Base-by-base conservation (phyloP, 2,329 filamentous ascomycete genomes). In the Phialocephala subalpina region DNA sequence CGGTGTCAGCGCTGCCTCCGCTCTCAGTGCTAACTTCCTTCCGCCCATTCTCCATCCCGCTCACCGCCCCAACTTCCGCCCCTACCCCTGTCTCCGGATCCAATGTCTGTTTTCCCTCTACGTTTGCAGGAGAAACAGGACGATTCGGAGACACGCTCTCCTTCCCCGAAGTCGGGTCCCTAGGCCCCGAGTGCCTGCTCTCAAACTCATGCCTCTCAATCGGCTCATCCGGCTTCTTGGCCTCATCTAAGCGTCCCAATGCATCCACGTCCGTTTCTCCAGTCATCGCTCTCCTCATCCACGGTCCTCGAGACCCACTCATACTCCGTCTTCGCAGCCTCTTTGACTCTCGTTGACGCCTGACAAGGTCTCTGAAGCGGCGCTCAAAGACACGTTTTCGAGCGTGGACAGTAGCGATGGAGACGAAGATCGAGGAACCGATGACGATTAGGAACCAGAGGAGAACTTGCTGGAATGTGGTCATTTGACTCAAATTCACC, bases 361-460 rank as follows among this genome's bases (percentile, higher is more conserved):
- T 35, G 7, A 57, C 55, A 6, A 57, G 8, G 36, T 40, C 35
- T 14, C 14, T 18, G 36, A 57, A 57, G 1, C 55, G 16, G 14
- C 16, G 16, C n/a, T 57, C 85, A 69, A 92, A 92, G 12, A 86
- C 87, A 65, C 81, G 80, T 71, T 84, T 87, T 45, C 90, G 81
- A 8, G 88, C 83, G 56, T 84, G 77, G 2, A 92, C 84, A 2
- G 91, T 90, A 69, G 85, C 87, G 38, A 86, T 85, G 1, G 86
- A 90, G 1, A 92, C 87, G 73, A 89, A 87, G n/a, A 92, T 86
- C 14, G 86, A 82, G 62, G 88, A 88, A 1, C 91, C 91, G 7
- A 90, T 75, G 55, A 92, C 80, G 67, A 92, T 89, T 49, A 92
- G 80, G 3, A 89, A 65, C 71, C 89, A 91, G 11, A 93, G 80